Conservation (phyloP, 192 early-diverging fungal genomes). For the Coemansia reversa region DNA sequence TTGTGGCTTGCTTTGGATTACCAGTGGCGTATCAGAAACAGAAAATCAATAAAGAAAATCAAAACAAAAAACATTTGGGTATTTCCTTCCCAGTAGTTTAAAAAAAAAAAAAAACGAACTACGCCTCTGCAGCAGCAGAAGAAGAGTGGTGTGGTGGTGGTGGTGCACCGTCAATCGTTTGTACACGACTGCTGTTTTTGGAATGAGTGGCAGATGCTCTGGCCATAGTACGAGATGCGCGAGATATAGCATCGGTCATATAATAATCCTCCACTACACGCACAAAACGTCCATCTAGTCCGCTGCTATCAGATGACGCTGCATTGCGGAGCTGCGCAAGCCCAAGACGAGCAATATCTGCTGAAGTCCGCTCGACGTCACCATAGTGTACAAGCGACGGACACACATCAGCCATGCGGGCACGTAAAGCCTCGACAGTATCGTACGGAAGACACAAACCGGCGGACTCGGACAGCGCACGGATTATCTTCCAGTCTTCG, state of each 20-base stretch:
- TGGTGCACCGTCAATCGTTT: background rate
- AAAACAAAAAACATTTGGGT: background rate
- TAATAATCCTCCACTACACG: constrained; percentile 86
- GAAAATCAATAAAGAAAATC: background rate
- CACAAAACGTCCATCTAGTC: constrained; percentile 50
- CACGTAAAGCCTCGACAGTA: constrained; percentile 76
- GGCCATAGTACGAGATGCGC: constrained; percentile 95
- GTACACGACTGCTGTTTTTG: background rate
- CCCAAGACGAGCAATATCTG: constrained; percentile 60
- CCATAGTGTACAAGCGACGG: constrained; percentile 81
- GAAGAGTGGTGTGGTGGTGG: background rate
- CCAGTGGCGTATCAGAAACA: background rate
- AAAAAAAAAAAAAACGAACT: background rate
- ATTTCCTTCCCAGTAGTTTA: too few species aligned
- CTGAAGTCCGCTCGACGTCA: constrained; percentile 58
- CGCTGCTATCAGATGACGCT: constrained; percentile 25
- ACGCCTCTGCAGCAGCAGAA: background rate
- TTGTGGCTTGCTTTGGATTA: background rate
- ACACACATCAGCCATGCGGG: constrained; percentile 83
- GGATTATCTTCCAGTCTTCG: constrained; percentile 99
- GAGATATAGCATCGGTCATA: constrained; percentile 89
- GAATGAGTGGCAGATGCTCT: constrained; percentile 71
- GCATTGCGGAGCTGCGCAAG: constrained; percentile 53
- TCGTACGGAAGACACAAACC: constrained; percentile 88
- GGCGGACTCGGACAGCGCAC: constrained; percentile 90